These are phyloP conservation scores for Bruguiera sexangula DNA, from an alignment of 345 rosid species.

Conservation along the genomic window DNA sequence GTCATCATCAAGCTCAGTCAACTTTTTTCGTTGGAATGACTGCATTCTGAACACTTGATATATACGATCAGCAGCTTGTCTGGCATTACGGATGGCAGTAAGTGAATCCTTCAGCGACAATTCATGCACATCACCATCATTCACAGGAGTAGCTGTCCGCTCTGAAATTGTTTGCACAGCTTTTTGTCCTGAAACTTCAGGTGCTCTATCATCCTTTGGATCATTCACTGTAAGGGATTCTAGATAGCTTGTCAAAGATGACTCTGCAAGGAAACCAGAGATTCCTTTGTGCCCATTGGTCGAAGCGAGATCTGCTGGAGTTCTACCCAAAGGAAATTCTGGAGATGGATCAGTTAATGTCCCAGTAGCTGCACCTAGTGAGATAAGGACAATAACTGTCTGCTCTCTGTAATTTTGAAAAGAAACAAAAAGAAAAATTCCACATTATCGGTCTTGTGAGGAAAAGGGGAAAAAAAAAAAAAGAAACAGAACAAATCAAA, in stretches of 20 bases:
- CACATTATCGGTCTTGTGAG: too few species aligned
- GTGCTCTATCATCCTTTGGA: conserved; percentile 37
- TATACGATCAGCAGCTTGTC: conserved; percentile 88
- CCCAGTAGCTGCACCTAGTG: conserved; percentile 71
- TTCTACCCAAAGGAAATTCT: conserved; percentile 68
- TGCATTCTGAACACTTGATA: conserved; percentile 79
- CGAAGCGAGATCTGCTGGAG: conserved; percentile 94
- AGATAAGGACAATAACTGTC: conserved; percentile 73
- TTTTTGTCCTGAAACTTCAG: conserved; percentile 35
- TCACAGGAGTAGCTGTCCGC: conserved; percentile 56
- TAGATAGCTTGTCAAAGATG: conserved; percentile 66
- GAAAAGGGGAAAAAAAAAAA: too few species aligned
- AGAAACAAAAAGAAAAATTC: too few species aligned
- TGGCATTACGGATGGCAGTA: conserved; percentile 79
- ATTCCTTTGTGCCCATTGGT: conserved; percentile 84
- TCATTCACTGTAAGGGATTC: conserved; percentile 58
- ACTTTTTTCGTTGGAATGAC: conserved; percentile 72
- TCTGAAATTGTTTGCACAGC: conserved; percentile 67
- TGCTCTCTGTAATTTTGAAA: conserved; percentile 52
- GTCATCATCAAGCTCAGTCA: conserved; percentile 40
- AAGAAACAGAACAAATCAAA: too few species aligned
- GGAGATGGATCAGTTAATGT: conserved; percentile 76
- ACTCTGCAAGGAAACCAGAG: conserved; percentile 88
- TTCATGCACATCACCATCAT: conserved; percentile 45
- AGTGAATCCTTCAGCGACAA: conserved; percentile 81